Percentiles rank a stretch among this genome's conserved stretches.
These are phyloP conservation scores for Tetrastigma voinierianum DNA, from an alignment of 164 flowering plant genomes.

Conservation along the genomic window DNA sequence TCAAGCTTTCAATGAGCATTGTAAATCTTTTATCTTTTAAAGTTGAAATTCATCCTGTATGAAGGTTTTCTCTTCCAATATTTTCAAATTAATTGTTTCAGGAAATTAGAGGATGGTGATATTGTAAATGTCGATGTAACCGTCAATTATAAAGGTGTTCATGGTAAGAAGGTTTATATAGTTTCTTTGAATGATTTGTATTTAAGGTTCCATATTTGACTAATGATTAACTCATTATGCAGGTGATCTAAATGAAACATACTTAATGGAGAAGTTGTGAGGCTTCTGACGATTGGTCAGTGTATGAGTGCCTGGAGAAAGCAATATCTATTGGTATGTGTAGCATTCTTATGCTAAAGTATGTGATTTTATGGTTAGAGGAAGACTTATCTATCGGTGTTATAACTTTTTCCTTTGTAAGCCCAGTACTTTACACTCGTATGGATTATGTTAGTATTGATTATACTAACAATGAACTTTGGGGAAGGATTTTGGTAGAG, in stretches of 20 bases:
- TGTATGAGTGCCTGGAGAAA: conserved; percentile 94
- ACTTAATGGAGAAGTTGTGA: conserved; percentile 97
- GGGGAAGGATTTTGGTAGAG: too few relatives aligned
- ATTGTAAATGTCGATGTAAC: conserved; percentile 93
- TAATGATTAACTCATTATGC: conserved; percentile 11
- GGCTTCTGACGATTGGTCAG: conserved; percentile 71
- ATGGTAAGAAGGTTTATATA: conserved; percentile 49
- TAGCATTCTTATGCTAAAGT: background rate
- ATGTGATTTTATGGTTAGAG: background rate
- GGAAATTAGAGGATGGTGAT: conserved; percentile 96
- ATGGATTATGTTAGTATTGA: too few relatives aligned
- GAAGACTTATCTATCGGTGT: too few relatives aligned
- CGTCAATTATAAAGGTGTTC: conserved; percentile 91
- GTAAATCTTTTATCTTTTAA: background rate
- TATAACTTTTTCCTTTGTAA: background rate
- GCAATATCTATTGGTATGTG: conserved; percentile 91
- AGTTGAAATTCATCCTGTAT: background rate
- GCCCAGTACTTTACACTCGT: too few relatives aligned
- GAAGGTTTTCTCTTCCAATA: background rate
- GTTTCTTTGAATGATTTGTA: background rate
- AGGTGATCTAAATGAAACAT: conserved; percentile 98
- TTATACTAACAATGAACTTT: too few relatives aligned
- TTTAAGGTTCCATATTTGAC: conserved; percentile 2
- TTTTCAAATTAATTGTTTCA: conserved; percentile 22
- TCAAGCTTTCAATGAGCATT: background rate